Conservation (phyloP, 2,329 filamentous ascomycete species). For the Blumeria graminis region DNA sequence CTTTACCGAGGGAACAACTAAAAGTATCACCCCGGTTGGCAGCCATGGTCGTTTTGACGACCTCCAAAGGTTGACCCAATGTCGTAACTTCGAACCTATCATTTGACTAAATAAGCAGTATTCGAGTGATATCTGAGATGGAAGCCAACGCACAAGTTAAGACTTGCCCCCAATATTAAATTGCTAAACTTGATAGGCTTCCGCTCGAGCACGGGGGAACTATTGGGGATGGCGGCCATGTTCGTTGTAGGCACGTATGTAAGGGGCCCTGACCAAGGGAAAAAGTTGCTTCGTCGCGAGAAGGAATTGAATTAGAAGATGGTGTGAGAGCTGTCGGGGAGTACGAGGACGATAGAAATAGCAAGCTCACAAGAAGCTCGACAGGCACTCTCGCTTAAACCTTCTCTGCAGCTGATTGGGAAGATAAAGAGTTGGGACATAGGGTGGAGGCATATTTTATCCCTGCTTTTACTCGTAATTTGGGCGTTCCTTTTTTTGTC, state of each 20-base stretch:
- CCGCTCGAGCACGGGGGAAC: conserved; percentile 50
- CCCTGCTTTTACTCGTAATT: too few relatives aligned
- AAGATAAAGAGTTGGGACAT: too few relatives aligned
- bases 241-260: conserved; percentile 25
- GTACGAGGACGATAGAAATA: too few relatives aligned
- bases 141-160: conserved; percentile 12
- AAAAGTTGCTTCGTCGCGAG: conserved; percentile 64
- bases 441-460: too few relatives aligned
- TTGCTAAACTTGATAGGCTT: conserved; percentile 99
- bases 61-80: conserved; percentile 65
- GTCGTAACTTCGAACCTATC: conserved; percentile 25
- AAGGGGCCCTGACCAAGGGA: conserved; percentile 96
- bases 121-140: not conserved
- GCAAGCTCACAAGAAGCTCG: too few relatives aligned
- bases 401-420: too few relatives aligned
- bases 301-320: conserved; percentile 4
- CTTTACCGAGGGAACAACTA: conserved; percentile 51
- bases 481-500: too few relatives aligned
- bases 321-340: not conserved
- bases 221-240: conserved; percentile 37
- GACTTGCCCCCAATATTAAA: conserved; percentile 34
- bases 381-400: too few relatives aligned
- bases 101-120: not conserved
- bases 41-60: conserved; percentile 98
- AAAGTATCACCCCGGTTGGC: conserved; percentile 85